Conservation (phyloP, 352 stramenopile species). For the Phytophthora quininea region DNA sequence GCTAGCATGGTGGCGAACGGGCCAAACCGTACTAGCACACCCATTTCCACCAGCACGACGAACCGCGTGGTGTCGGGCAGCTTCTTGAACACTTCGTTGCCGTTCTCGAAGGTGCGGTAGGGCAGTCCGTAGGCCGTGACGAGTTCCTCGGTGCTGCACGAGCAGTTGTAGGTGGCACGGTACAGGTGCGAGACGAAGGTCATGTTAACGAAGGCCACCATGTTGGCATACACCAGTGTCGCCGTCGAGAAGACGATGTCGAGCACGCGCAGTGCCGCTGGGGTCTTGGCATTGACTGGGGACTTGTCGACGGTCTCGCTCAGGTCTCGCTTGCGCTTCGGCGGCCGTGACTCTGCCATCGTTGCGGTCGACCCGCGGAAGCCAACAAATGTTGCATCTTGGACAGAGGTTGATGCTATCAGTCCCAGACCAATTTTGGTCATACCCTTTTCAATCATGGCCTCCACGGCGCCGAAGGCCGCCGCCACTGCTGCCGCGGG, state of each 20-base stretch:
- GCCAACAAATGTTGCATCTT: too few relatives aligned
- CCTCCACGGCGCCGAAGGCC: conserved; percentile 1
- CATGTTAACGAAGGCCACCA: neutral
- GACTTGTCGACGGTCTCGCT: too few relatives aligned
- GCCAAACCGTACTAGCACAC: neutral
- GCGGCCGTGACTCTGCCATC: too few relatives aligned
- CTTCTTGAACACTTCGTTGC: neutral
- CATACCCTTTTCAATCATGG: neutral
- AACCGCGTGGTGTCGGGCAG: neutral
- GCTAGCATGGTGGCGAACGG: neutral
- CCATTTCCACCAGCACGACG: neutral
- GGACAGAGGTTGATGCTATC: too few relatives aligned
- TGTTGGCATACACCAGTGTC: neutral
- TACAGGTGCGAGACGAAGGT: neutral
- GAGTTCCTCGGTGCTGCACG: neutral
- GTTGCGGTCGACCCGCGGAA: too few relatives aligned
- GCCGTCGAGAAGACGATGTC: neutral
- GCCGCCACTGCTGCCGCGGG: conserved; percentile 3
- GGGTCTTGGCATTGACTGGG: neutral
- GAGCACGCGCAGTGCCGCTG: neutral
- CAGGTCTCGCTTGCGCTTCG: too few relatives aligned
- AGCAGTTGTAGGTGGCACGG: neutral
- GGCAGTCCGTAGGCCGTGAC: neutral
- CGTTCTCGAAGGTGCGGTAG: neutral
- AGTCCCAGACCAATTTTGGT: too few relatives aligned